These are phyloP conservation scores for Coccinonectria pachysandricola DNA, from an alignment of 2,329 filamentous ascomycete species.

Conservation along the genomic window DNA sequence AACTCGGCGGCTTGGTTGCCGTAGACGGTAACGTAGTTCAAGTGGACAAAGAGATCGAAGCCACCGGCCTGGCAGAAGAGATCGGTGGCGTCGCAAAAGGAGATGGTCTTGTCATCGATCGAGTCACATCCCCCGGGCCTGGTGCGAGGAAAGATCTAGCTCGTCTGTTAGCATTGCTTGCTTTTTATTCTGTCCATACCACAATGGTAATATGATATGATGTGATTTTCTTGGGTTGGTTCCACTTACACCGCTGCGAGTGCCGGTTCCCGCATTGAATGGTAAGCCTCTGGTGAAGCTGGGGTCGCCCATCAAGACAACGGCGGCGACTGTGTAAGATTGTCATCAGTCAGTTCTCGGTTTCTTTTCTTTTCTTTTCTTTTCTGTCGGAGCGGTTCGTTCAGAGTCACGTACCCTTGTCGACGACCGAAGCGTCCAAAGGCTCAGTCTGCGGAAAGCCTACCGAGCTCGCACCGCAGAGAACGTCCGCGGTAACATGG, in stretches of 20 bases:
- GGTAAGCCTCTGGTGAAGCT: constrained; percentile 10
- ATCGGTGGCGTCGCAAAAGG: constrained; percentile 10
- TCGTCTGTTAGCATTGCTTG: constrained; percentile 1
- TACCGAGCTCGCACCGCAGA: constrained; percentile 13
- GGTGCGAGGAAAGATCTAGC: constrained; percentile 8
- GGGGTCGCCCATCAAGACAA: constrained; percentile 16
- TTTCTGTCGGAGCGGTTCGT: too few species aligned
- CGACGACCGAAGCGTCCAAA: constrained; percentile 1
- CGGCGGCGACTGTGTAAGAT: constrained; percentile 7
- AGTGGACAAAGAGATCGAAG: constrained; percentile 6
- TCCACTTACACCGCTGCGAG: constrained; percentile 11
- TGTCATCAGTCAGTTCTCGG: neutral
- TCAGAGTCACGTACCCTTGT: constrained; percentile 6
- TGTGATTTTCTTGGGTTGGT: too few species aligned
- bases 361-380: too few species aligned
- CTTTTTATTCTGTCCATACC: constrained; percentile 4
- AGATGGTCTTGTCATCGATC: constrained; percentile 7
- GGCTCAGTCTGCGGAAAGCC: constrained; percentile 12
- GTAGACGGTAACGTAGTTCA: constrained; percentile 9
- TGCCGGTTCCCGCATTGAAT: constrained; percentile 11
- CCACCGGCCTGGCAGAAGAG: constrained; percentile 10
- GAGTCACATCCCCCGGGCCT: constrained; percentile 4
- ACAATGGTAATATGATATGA: too few species aligned
- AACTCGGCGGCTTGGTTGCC: constrained; percentile 20
- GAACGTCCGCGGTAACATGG: constrained; percentile 12